Evolutionary conservation across 2,329 filamentous ascomycete species (phyloP), one percentile per base, ranked within the genome.

Genomic region (Teratosphaeria zuluensis): DNA sequence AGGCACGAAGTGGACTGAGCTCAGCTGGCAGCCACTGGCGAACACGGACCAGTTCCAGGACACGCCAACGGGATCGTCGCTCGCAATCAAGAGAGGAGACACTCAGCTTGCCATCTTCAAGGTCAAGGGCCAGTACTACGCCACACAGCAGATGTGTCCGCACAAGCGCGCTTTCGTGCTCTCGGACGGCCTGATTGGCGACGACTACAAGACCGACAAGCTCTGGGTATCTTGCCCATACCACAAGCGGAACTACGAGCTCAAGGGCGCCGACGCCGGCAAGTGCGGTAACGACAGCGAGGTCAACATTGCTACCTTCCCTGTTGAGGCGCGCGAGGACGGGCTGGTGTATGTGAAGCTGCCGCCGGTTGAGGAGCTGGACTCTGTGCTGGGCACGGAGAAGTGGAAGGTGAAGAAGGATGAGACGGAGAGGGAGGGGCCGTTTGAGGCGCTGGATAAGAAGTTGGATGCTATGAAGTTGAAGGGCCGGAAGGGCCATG

Each of bases 101-200:
- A 95, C 90, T 0, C 91, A 96, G 73, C 81, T 96, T 1, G 90
- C 91, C 7, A 78, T 96, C 56, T 96, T 92, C 83, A 88, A 90
- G 67, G 82, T 95, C 62, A 83, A 84, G 57, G 90, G 90, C 21
- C 82, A 82, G 57, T 95, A 86, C 78, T 92, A 92, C 73, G 88
- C 89, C 59, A 88, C 88, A 14, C 91, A 96, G 76, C 90, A 96
- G 71, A 96, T 96, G 91, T 96, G 91, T 72, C 91, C 91, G 9
- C 90, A 95, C 76, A 94, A 92, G 75, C 86, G 90, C 11, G 86
- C 90, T 0, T 96, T 96, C 68, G 87, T 92, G n/a, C 83, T 96
- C 30, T 88, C 87, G 0, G 92, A 96, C 70, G 90, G 90, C 1
- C 77, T 96, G 8, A 81, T 96, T 53, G 91, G 92, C 48, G 86